Base-by-base conservation (phyloP, 2,329 filamentous ascomycete species). In the Bipolaris gigantea region DNA sequence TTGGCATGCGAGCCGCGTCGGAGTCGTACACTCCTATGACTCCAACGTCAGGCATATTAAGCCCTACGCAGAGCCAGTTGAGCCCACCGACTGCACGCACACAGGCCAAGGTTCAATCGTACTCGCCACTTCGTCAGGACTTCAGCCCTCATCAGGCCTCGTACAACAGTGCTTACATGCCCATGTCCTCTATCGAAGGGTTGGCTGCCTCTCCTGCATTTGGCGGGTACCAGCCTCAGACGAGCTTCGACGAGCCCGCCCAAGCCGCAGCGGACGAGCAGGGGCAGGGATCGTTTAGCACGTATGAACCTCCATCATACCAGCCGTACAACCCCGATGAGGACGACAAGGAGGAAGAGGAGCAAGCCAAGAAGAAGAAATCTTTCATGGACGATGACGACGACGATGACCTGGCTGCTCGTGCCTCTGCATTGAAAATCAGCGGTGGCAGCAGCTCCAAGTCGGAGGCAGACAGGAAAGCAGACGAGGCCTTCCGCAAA, bases 301-400 rank as follows among this genome's bases (percentile, higher is more conserved):
- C 63, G 5, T 71, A 69, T 32, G 70, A 72, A 8, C 58, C 66
- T 13, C 66, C 69, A 2, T 60, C 66, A 2, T 82, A 81, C 62
- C 71, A 79, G 51, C 79, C 80, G 2, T 79, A 80, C 61, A 64
- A 78, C 45, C 76, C 78, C 2, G 80, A 84, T 2, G 78, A 80
- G 5, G 80, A 81, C 15, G 79, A 82, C 7, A 74, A 67, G 9
- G 56, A 70, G 3, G 73, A 75, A 5, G 77, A 77, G 2, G 78
- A 82, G 11, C 61, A 76, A 27, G 45, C 62, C 6, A 78, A 82
- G 6, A 78, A 80, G 48, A 90, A 89, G 77, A 92, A 89, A 72
- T 85, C 84, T 19, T 86, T 91, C 65, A 89, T 94, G 83, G 88
- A 93, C 66, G 88, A 93, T 60, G 89, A 93, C 25, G 88, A 92